phyloP scores from a whole-genome alignment of 2,329 filamentous ascomycete species.

The Fusarium sororula region DNA sequence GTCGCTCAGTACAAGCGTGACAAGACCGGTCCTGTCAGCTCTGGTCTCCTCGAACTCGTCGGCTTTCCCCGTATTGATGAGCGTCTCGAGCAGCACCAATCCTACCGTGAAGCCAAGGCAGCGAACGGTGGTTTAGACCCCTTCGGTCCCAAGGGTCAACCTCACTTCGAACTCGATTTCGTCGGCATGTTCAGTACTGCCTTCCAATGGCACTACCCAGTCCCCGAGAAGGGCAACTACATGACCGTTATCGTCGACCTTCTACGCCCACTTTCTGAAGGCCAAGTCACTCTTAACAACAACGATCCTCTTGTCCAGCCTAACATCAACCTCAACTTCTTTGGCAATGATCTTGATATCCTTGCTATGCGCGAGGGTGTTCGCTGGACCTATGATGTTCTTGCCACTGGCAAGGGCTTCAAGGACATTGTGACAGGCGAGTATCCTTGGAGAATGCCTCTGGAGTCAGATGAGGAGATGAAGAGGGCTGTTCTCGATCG shows the following conservation, averaged over 20 bases:
- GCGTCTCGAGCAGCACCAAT: conserved; percentile 57
- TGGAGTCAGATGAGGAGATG: conserved; percentile 65
- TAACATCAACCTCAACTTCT: conserved; percentile 69
- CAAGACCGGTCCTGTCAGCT: conserved; percentile 51
- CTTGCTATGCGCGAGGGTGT: conserved; percentile 67
- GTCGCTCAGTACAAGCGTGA: conserved; percentile 42
- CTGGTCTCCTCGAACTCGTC: conserved; percentile 59
- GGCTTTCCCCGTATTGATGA: conserved; percentile 67
- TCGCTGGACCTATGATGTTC: conserved; percentile 64
- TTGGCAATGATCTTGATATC: conserved; percentile 64
- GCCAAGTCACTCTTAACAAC: conserved; percentile 65
- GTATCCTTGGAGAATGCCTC: conserved; percentile 70
- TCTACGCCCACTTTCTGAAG: conserved; percentile 53
- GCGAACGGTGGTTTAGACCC: conserved; percentile 59
- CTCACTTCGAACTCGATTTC: conserved; percentile 71
- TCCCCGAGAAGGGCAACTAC: conserved; percentile 56
- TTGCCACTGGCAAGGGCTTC: conserved; percentile 65
- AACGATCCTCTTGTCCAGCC: conserved; percentile 66
- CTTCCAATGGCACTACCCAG: conserved; percentile 59
- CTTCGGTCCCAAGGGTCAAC: conserved; percentile 65
- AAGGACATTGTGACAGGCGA: conserved; percentile 61
- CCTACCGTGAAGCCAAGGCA: conserved; percentile 56
- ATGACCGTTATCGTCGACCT: conserved; percentile 65
- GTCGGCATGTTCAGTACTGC: conserved; percentile 64
- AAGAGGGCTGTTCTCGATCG: conserved; percentile 64